These are phyloP conservation scores for Fusarium sp. DNA, from an alignment of 2,329 filamentous ascomycete species.

Conservation along the genomic window DNA sequence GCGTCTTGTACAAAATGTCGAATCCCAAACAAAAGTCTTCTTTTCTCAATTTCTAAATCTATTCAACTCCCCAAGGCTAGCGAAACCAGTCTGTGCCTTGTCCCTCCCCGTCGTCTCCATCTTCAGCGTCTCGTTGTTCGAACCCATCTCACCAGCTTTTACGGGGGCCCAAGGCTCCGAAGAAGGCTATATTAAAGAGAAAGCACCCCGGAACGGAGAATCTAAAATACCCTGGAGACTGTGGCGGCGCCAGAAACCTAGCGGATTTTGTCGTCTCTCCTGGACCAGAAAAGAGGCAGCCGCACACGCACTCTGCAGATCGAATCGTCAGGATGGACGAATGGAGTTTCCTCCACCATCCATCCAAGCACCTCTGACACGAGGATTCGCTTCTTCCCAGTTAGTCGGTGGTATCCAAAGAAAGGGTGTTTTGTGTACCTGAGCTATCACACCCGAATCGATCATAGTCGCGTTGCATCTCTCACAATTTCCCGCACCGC, in stretches of 20 bases:
- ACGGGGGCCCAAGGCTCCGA: too few species aligned
- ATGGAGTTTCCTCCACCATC: neutral
- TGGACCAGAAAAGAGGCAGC: neutral
- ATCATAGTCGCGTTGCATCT: neutral
- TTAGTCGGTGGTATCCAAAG: neutral
- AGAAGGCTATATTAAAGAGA: too few species aligned
- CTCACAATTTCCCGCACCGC: neutral
- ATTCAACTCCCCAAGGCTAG: neutral
- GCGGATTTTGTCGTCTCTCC: neutral
- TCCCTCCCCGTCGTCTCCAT: neutral
- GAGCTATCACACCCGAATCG: neutral
- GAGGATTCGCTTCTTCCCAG: neutral
- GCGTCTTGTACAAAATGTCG: neutral
- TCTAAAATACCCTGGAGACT: neutral
- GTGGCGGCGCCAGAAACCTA: neutral
- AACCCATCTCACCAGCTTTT: neutral
- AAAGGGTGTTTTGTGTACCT: neutral
- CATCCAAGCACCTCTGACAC: neutral
- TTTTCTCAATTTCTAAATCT: neutral
- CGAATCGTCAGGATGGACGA: neutral
- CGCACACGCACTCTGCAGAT: neutral
- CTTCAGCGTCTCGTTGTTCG: neutral
- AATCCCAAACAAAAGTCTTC: neutral
- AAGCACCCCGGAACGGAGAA: neutral
- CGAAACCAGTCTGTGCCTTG: neutral